Base-by-base conservation (phyloP, 164 flowering plant species). In the Nymphaea colorata region DNA sequence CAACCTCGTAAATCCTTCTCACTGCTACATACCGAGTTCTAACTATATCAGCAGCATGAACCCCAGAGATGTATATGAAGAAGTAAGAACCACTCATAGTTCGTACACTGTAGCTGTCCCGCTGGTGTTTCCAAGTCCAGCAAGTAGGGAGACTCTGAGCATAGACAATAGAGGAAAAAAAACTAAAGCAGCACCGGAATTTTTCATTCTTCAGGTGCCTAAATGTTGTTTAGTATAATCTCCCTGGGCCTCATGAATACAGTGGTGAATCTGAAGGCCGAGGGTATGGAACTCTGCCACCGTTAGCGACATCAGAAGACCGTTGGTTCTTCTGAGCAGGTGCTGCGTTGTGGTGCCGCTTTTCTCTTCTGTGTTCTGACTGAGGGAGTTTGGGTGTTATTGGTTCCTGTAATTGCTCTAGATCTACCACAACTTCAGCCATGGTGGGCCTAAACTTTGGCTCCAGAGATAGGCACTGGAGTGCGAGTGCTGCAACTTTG, bases 361-460 rank as follows among this genome's bases (percentile, higher is more conserved):
- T 61, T 11, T 59, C 72, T 42, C 59, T 69, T 47, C 14, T 64
- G 5, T 44, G 47, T 42, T 68, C 74, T 42, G 59, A 53, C 15
- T 59, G 70, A 42, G 73, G 62, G 68, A 44, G 68, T 62, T 70
- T 72, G 3, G 73, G 69, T 0, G 51, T 6, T 47, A 68, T 76
- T 4, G 81, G 43, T 41, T 76, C 84, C 64, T 84, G 94, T 66
- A 90, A 81, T 61, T 82, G 77, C 61, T 88, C 95, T 62, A 92
- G 67, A 16, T 77, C 73, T 62, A 71, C 70, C 2, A 92, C 86
- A 10, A 90, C 83, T 65, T 86, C 83, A 5, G 78, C 74, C 90
- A 86, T 88, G 62, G 41, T 76, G n/a, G 96, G 96, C 70, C 98
- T 79, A 6, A 51, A 67, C 76, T 76, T 83, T 44, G 96, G 80